phyloP scores from a whole-genome alignment of 1,284 basidiomycete genomes.

The Trichosporon sp. region DNA sequence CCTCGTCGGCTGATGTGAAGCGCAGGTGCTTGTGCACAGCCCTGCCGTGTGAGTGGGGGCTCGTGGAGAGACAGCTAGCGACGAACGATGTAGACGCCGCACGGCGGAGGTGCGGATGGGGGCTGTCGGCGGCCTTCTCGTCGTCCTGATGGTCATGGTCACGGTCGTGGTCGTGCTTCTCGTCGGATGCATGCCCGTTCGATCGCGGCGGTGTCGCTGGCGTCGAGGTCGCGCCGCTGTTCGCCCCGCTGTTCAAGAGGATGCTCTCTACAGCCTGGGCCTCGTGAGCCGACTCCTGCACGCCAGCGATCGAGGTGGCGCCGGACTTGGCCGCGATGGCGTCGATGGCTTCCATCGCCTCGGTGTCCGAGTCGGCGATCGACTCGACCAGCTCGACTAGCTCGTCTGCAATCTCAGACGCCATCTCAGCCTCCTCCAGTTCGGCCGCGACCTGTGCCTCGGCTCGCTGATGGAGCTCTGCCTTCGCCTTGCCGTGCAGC shows the following conservation, averaged over 20 bases:
- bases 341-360: background rate
- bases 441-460: background rate
- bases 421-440: background rate
- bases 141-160: background rate
- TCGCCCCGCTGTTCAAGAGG: background rate
- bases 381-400: constrained; percentile 16
- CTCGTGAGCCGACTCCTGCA: background rate
- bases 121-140: background rate
- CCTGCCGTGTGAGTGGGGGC: background rate
- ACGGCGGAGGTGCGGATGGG: constrained; percentile 19
- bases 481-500: background rate
- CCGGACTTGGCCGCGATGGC: background rate
- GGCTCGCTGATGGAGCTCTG: background rate
- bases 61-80: constrained; percentile 14
- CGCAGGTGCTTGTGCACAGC: constrained; percentile 28
- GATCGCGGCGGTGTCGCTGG: too few species aligned
- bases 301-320: background rate
- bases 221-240: too few species aligned
- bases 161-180: background rate
- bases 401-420: background rate
- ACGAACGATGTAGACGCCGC: constrained; percentile 14
- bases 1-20: constrained; percentile 25
- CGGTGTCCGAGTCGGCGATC: background rate
- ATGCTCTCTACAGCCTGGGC: background rate
- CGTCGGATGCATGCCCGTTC: too few species aligned